Conservation (phyloP, 495 filamentous ascomycete genomes). For the Penicillium lividum region DNA sequence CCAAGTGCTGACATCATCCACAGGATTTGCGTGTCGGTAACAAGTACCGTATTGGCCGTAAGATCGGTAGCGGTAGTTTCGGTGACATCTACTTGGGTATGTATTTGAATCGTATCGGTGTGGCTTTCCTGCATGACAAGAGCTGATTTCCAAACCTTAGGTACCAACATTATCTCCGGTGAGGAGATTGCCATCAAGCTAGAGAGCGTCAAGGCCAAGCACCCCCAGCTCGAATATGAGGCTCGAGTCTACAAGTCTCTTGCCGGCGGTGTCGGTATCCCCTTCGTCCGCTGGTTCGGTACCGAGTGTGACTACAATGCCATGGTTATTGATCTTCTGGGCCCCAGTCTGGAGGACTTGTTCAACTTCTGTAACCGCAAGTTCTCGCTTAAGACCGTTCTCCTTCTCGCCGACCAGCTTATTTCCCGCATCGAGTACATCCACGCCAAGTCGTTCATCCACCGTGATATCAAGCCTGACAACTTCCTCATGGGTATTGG, state of each 20-base stretch:
- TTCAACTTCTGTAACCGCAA: slow-evolving; percentile 99
- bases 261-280: slow-evolving; percentile 96
- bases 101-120: slow-evolving; percentile 15
- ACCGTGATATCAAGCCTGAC: slow-evolving; percentile 99
- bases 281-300: slow-evolving; percentile 99
- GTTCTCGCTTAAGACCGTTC: slow-evolving; percentile 99
- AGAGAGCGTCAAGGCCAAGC: slow-evolving; percentile 99
- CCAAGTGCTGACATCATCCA: slow-evolving; percentile 21
- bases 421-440: slow-evolving; percentile 99
- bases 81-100: slow-evolving; percentile 97
- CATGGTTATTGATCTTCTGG: slow-evolving; percentile 98
- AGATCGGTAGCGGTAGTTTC: slow-evolving; percentile 98
- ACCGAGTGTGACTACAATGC: slow-evolving; percentile 99
- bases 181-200: slow-evolving; percentile 99
- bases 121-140: neutral
- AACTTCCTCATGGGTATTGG: slow-evolving; percentile 99
- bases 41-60: slow-evolving; percentile 99
- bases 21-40: slow-evolving; percentile 99
- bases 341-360: slow-evolving; percentile 97
- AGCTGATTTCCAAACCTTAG: slow-evolving; percentile 35
- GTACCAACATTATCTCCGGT: slow-evolving; percentile 99
- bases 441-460: slow-evolving; percentile 99
- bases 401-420: slow-evolving; percentile 96
- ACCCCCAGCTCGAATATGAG: slow-evolving; percentile 99
- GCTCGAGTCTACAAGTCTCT: slow-evolving; percentile 99